These are phyloP conservation scores for Diaporthe ampelina DNA, from an alignment of 2,329 filamentous ascomycete genomes.

Conservation along the genomic window DNA sequence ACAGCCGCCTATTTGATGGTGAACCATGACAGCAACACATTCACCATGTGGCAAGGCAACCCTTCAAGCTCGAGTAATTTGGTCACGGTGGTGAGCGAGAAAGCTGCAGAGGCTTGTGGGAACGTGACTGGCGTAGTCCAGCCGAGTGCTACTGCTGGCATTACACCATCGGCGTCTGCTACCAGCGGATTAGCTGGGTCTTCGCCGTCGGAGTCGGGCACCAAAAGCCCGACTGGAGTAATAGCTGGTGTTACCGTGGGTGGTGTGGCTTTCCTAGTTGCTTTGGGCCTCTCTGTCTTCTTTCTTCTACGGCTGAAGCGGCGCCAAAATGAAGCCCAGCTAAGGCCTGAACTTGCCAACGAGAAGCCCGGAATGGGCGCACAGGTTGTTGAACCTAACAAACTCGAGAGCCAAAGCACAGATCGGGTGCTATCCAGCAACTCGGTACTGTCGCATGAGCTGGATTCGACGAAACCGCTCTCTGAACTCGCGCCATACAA, in stretches of 20 bases:
- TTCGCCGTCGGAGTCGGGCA: background rate
- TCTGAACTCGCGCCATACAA: background rate
- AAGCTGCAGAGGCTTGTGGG: background rate
- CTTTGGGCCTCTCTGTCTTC: background rate
- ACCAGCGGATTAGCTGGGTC: background rate
- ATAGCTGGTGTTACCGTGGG: background rate
- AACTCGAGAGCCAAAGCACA: background rate
- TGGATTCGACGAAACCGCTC: background rate
- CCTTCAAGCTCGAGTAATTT: background rate
- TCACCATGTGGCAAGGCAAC: conserved; percentile 2
- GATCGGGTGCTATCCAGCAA: background rate
- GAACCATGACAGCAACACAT: background rate
- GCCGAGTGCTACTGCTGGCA: background rate
- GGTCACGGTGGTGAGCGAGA: background rate
- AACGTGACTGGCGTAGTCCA: background rate
- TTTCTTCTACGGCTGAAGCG: background rate
- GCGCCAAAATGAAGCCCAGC: background rate
- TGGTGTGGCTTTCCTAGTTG: background rate
- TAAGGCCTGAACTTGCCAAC: background rate
- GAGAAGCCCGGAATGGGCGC: background rate
- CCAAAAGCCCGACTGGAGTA: background rate
- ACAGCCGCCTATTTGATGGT: conserved; percentile 18
- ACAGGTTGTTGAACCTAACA: background rate
- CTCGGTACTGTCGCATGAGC: background rate
- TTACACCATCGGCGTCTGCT: too few species aligned